Base-by-base conservation (phyloP, 1,139 yeast species). In the Torulaspora pretoriensis region DNA sequence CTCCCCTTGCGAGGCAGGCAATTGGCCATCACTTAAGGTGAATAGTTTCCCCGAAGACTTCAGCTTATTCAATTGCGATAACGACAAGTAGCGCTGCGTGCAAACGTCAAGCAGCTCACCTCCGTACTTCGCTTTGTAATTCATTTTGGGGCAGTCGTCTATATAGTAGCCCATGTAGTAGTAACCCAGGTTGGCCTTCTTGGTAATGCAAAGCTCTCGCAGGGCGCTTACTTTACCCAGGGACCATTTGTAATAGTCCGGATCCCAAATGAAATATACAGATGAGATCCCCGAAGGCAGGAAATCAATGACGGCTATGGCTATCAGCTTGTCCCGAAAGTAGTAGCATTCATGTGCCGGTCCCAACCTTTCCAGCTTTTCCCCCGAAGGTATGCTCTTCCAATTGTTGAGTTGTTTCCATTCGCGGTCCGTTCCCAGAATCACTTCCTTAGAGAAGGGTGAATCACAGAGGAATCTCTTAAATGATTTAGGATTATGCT, bases 231-330 rank as follows among this genome's bases (percentile, higher is more conserved):
- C 62, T 25, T 87, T 85, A 0, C 97, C 97, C 31, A 89, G 64
- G 0, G 89, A 83, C 50, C 83, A 67, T 46, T 78, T 72, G 2
- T 82, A 80, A 61, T 73, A 83, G 49, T 80, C 90, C 0, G 95
- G 95, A 59, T 89, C 94, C 87, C 95, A 88, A 13, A 89, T 79
- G 57, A 89, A 84, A 59, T 89, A 90, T 1, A 90, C 92, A 0
- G 95, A 82, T 0, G 96, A 87, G 0, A 90, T 64, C 0, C 90
- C 84, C 13, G 78, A 65, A 0, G 96, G 96, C 30, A 90, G 63
- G 27, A 89, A 69, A 62, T 90, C 97, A 23, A 85, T 61, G 0
- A 89, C 86, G 0, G 88, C 87, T 27, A 90, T 67, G 0, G 94
- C 96, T 32, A 87, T 77, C 26, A 90, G 68, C 48, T 74, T 72